phyloP scores from a whole-genome alignment of 139 green algal genomes.

The Axilococcus clingmanii region DNA sequence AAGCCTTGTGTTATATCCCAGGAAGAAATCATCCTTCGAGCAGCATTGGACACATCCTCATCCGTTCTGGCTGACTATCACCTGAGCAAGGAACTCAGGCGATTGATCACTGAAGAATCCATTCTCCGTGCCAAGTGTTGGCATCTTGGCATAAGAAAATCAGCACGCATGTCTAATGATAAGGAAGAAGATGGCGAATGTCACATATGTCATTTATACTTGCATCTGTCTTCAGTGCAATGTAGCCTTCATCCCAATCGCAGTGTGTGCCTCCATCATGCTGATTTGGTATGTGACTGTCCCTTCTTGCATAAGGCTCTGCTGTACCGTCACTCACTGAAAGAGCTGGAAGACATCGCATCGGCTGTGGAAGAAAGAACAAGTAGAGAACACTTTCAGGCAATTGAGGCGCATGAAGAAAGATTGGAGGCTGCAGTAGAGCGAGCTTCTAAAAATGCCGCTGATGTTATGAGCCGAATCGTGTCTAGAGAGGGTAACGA shows the following conservation, averaged over 20 bases:
- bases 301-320: constrained; percentile 28
- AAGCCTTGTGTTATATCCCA: constrained; percentile 45
- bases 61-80: constrained; percentile 16
- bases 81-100: constrained; percentile 41
- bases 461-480: neutral
- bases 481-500: neutral
- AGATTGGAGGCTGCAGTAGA: neutral
- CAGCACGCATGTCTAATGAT: constrained; percentile 8
- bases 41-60: constrained; percentile 2
- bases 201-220: constrained; percentile 33
- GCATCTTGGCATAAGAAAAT: constrained; percentile 13
- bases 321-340: constrained; percentile 55
- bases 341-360: constrained; percentile 41
- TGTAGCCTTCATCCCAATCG: constrained; percentile 46
- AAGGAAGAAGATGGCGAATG: constrained; percentile 29
- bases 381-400: neutral
- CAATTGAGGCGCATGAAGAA: neutral
- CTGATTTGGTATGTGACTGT: constrained; percentile 61
- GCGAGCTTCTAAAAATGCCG: neutral
- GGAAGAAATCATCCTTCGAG: constrained; percentile 23
- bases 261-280: constrained; percentile 47
- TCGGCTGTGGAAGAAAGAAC: neutral
- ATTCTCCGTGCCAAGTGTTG: constrained; percentile 47
- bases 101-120: constrained; percentile 44
- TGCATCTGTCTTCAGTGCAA: constrained; percentile 41